Conservation (phyloP, 2,329 filamentous ascomycete genomes). For the Penicillium sp. region DNA sequence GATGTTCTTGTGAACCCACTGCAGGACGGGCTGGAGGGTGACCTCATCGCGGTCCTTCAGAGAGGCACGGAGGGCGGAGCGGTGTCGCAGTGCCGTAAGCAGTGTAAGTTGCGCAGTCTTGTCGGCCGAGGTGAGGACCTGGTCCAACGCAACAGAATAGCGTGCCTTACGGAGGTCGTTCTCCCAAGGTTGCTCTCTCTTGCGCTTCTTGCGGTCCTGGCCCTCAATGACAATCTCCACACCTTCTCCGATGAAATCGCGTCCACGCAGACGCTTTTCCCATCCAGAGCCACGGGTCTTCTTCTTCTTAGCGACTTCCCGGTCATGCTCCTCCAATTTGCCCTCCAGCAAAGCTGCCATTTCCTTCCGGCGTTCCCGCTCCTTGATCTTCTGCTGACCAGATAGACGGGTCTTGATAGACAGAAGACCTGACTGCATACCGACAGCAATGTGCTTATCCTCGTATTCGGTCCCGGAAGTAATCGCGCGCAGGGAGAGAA, state of each 20-base stretch:
- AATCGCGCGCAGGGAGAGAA: conserved; percentile 80
- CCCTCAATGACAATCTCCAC: conserved; percentile 85
- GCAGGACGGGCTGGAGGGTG: conserved; percentile 76
- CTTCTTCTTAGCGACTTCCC: conserved; percentile 69
- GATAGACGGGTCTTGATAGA: conserved; percentile 86
- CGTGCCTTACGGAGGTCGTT: conserved; percentile 73
- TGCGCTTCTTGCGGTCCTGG: conserved; percentile 59
- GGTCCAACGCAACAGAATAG: conserved; percentile 76
- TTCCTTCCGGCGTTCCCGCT: conserved; percentile 75
- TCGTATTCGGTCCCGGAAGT: conserved; percentile 65
- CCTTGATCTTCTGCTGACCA: conserved; percentile 73
- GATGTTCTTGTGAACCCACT: conserved; percentile 79
- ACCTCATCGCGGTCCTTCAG: conserved; percentile 78
- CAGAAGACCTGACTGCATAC: conserved; percentile 90
- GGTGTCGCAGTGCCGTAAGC: conserved; percentile 80
- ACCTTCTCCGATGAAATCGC: conserved; percentile 80
- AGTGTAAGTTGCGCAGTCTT: conserved; percentile 70
- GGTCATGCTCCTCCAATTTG: conserved; percentile 74
- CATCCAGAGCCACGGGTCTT: conserved; percentile 58
- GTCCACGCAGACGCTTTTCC: conserved; percentile 64
- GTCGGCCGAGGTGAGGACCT: conserved; percentile 64
- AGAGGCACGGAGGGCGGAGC: conserved; percentile 77
- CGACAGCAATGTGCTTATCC: conserved; percentile 91
- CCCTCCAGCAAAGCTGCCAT: conserved; percentile 81
- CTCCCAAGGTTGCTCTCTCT: conserved; percentile 76